Percentiles rank a stretch among this genome's conserved stretches.
phyloP scores from a whole-genome alignment of 2,329 filamentous ascomycete species.

The Arthrobotrys entomopaga region DNA sequence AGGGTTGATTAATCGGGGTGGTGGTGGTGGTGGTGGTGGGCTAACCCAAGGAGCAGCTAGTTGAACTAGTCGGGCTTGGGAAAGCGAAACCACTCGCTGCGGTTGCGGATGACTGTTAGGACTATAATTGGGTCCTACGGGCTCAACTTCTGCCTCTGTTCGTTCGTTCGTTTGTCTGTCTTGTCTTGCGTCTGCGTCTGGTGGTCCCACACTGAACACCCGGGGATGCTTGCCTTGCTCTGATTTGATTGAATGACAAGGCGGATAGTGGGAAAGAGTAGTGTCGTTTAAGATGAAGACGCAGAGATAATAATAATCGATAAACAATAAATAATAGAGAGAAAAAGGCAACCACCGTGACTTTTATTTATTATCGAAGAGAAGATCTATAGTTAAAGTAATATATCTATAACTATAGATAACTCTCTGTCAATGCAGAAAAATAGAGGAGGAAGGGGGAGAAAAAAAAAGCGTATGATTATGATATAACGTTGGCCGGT shows the following conservation, averaged over 20 bases:
- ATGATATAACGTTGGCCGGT: background rate
- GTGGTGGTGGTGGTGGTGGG: no score
- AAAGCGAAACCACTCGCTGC: constrained; percentile 2
- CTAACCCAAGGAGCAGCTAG: background rate
- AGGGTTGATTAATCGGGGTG: constrained; percentile 11
- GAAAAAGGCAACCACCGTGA: background rate
- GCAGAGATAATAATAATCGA: background rate
- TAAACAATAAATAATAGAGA: background rate
- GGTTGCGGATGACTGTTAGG: constrained; percentile 46
- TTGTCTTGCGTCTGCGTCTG: no score
- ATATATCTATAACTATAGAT: background rate
- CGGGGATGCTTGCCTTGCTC: background rate
- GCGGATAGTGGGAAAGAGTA: background rate
- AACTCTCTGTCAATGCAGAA: background rate
- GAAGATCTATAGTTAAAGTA: background rate
- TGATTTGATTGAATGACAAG: constrained; percentile 7
- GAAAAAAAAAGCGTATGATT: background rate
- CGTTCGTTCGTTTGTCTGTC: background rate
- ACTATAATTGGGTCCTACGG: constrained; percentile 48
- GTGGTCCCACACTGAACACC: constrained; percentile 2
- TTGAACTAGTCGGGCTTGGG: constrained; percentile 15
- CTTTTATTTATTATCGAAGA: background rate
- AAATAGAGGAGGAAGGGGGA: background rate
- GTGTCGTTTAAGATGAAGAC: background rate
- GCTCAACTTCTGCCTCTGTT: constrained; percentile 18